phyloP scores from a whole-genome alignment of 805 yeast species.

The Ogataea naganishii region DNA sequence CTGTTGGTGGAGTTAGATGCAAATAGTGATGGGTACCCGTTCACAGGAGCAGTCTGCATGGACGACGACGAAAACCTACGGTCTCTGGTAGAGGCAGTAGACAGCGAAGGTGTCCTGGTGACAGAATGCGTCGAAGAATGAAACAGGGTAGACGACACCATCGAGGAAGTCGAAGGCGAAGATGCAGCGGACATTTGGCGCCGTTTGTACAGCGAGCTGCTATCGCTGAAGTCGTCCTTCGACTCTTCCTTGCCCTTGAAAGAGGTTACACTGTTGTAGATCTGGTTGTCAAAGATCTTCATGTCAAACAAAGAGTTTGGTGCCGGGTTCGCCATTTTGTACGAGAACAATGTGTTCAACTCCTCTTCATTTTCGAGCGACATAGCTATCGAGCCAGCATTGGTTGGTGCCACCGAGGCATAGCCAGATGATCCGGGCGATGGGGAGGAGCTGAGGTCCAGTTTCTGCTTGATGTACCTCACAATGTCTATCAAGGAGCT shows the following conservation, averaged over 20 bases:
- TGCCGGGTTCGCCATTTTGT: background rate
- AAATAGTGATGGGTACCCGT: constrained; percentile 1
- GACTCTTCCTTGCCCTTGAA: background rate
- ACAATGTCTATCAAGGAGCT: constrained; percentile 1
- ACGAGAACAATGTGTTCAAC: constrained; percentile 2
- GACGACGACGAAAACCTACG: background rate
- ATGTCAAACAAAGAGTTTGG: constrained; percentile 1
- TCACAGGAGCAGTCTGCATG: background rate
- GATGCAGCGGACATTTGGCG: constrained; percentile 1
- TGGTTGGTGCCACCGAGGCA: too few species aligned
- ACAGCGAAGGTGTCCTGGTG: too few species aligned
- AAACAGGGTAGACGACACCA: background rate
- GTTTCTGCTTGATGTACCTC: constrained; percentile 1
- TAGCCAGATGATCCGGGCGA: constrained; percentile 1
- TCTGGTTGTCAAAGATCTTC: constrained; percentile 2
- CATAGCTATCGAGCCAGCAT: background rate
- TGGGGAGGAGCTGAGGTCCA: constrained; percentile 1
- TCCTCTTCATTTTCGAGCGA: constrained; percentile 1
- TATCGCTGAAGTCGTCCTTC: background rate
- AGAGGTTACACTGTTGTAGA: constrained; percentile 1
- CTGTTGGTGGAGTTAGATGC: background rate
- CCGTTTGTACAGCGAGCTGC: background rate
- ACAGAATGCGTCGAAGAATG: too few species aligned
- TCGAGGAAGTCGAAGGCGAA: constrained; percentile 1
- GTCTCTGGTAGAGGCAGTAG: too few species aligned